Evolutionary conservation across 1,139 yeast species (phyloP).

Genomic region (Hyphopichia buzzinii): DNA sequence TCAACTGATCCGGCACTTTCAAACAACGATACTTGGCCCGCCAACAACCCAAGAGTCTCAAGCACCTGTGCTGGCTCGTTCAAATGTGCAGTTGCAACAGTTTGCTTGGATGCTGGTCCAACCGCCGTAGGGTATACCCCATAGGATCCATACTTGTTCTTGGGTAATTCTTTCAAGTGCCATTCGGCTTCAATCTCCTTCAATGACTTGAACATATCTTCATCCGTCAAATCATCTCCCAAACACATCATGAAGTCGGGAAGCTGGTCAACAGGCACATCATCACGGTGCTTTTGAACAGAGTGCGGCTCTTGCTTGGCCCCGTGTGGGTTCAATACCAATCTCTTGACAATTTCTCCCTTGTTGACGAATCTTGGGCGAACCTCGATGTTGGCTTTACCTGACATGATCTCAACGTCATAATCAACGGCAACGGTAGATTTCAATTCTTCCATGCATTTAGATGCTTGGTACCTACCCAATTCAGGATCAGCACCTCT

Average conservation of each 20-base stretch:
- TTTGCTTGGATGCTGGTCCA: constrained; percentile 89
- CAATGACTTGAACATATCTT: constrained; percentile 88
- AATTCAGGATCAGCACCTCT: constrained; percentile 91
- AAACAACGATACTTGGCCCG: constrained; percentile 72
- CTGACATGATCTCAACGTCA: constrained; percentile 92
- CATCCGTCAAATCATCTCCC: constrained; percentile 97
- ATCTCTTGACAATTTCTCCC: constrained; percentile 88
- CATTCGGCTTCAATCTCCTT: constrained; percentile 56
- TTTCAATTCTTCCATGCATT: constrained; percentile 64
- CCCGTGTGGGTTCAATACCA: constrained; percentile 66
- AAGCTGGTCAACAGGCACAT: constrained; percentile 44
- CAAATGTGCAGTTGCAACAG: constrained; percentile 85
- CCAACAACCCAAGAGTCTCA: constrained; percentile 76
- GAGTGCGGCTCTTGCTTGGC: constrained; percentile 36
- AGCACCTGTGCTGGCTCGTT: constrained; percentile 83
- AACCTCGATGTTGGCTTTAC: constrained; percentile 93
- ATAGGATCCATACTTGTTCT: constrained; percentile 47
- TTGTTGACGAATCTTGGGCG: constrained; percentile 92
- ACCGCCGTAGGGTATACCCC: constrained; percentile 89
- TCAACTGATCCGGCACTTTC: constrained; percentile 76
- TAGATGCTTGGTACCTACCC: constrained; percentile 81
- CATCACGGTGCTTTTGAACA: constrained; percentile 19
- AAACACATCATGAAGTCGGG: constrained; percentile 87
- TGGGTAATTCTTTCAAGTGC: constrained; percentile 33
- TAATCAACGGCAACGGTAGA: constrained; percentile 60